Base-by-base conservation (phyloP, 2,329 filamentous ascomycete genomes). In the Exophiala dermatitidis region DNA sequence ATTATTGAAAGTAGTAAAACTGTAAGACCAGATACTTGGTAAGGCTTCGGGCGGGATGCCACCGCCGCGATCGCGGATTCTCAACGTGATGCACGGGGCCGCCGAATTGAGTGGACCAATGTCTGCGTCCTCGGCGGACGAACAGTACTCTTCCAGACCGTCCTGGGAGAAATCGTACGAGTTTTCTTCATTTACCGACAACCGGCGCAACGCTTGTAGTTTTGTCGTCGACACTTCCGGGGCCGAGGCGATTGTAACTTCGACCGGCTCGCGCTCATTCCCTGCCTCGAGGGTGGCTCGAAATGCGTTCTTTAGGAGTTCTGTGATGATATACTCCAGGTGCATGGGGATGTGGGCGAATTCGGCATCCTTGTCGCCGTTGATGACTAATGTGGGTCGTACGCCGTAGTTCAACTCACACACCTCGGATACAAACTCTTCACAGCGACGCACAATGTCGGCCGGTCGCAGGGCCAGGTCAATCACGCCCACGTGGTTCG, bases 331-430 rank as follows among this genome's bases (percentile, higher is more conserved):
- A 69, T 98, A 98, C 71, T 97, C 91, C 28, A 98, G 79, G 69
- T 98, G 93, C 68, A 95, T 93, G 9, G 93, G 93, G 5, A 98
- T 85, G 65, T 94, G 93, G 19, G 91, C 90, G 66, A 98, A 95
- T 0, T 83, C 85, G n/a, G 90, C 89, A 48, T 86, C 84, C 0
- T 86, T 84, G 67, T 94, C 85, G 60, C 93, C 93, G 61, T 90
- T 86, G 64, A 98, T 85, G 44, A 84, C 73, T 64, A 95, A 78
- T 1, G 78, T 79, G 0, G 93, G 93, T 0, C 93, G 82, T 1
- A 94, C 83, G 48, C 93, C 93, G 66, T 98, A 98, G 58, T 93
- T 91, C 34, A 96, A 79, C 74, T 97, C 93, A 73, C 91, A 97
- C 57, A 97, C 95, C 66, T 97, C 93, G 37, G 88, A 88, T 0